A percentile compares a stretch with the other conserved stretches of the same genome.
phyloP scores from a whole-genome alignment of 257 asterid genomes.

The Rhazya stricta region DNA sequence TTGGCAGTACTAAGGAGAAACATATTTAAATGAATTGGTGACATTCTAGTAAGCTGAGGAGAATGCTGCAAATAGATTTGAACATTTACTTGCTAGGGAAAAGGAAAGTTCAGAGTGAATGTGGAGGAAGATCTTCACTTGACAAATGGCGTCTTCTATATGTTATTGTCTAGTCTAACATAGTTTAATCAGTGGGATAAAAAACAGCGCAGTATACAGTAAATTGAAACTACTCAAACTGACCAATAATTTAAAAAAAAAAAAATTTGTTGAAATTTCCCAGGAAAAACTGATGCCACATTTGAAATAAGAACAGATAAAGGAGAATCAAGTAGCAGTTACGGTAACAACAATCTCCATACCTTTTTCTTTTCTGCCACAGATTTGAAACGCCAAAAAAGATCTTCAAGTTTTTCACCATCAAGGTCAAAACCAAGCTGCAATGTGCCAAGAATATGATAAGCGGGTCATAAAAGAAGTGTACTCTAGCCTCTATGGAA shows the following conservation, averaged over 20 bases:
- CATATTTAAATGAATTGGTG: neutral
- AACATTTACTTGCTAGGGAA: no score
- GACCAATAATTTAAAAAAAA: neutral
- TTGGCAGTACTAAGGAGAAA: neutral
- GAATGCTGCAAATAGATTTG: no score
- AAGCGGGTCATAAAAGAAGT: neutral
- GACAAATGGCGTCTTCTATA: neutral
- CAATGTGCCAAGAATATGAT: slow-evolving; percentile 21
- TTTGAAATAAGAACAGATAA: neutral
- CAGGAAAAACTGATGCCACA: neutral
- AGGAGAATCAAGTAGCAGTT: neutral
- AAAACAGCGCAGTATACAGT: neutral
- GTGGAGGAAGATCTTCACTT: no score
- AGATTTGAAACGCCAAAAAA: slow-evolving; percentile 82
- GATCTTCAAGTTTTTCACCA: slow-evolving; percentile 82
- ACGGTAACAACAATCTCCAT: neutral
- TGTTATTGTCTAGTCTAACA: neutral
- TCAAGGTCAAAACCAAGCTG: slow-evolving; percentile 93
- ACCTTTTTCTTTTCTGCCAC: slow-evolving; percentile 97
- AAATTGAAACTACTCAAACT: neutral
- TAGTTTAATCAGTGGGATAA: neutral
- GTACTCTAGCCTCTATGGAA: neutral
- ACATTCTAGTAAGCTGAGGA: neutral
- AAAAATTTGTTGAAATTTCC: no score
- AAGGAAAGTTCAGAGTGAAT: neutral